A percentile compares a stretch with the other conserved stretches of the same genome.
Evolutionary conservation across 176 grass and related monocot genomes (phyloP).

Genomic region (Musa troglodytarum): DNA sequence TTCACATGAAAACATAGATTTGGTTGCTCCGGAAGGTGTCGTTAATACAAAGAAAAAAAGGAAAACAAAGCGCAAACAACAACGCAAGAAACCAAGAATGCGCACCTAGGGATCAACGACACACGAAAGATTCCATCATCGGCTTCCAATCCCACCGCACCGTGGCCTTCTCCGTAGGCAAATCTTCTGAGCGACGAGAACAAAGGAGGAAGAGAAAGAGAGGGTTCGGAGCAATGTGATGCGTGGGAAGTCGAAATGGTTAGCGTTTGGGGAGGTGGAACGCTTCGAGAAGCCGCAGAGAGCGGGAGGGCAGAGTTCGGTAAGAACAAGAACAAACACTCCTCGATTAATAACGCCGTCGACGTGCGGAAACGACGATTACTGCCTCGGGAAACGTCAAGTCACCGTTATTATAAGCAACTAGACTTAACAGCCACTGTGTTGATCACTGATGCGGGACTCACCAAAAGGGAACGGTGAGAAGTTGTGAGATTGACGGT

Average conservation of each 20-base stretch:
- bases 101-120: background rate
- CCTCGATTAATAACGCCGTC: no score
- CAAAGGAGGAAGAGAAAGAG: background rate
- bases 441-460: rapidly evolving
- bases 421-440: no score
- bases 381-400: no score
- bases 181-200: background rate
- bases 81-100: background rate
- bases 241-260: background rate
- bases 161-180: background rate
- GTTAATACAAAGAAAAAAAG: background rate
- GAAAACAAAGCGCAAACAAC: background rate
- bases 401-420: no score
- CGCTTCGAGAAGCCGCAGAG: no score
- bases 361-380: no score
- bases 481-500: no score
- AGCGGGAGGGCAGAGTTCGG: no score
- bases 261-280: background rate
- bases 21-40: no score
- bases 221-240: background rate
- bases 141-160: background rate
- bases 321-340: no score
- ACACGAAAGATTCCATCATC: background rate
- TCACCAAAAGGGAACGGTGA: no score
- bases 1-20: no score